Conservation (phyloP, 441 rosid genomes). For the Manihot esculenta region DNA sequence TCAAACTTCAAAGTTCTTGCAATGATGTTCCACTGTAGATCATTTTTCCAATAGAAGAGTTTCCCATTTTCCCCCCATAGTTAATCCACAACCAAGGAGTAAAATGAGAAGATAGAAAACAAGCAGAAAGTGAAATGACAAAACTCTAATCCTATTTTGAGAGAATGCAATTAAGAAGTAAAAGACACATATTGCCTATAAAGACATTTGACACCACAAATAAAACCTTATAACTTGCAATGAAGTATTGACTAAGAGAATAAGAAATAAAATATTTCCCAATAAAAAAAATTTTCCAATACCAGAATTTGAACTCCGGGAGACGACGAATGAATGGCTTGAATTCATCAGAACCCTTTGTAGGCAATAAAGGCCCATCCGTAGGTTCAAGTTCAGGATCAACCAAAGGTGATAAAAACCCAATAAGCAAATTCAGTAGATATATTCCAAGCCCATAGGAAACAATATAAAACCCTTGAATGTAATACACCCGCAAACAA, state of each 20-base stretch:
- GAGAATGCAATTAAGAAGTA: neutral
- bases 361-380: constrained; percentile 78
- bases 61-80: neutral
- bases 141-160: neutral
- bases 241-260: neutral
- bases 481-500: constrained; percentile 56
- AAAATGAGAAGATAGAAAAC: neutral
- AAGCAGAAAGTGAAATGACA: neutral
- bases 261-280: neutral
- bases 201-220: neutral
- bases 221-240: neutral
- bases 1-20: neutral
- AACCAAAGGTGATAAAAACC: constrained; percentile 87
- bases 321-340: constrained; percentile 91
- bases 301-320: constrained; percentile 98
- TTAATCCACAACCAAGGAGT: neutral
- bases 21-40: neutral
- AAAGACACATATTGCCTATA: neutral
- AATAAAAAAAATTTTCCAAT: neutral
- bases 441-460: constrained; percentile 91
- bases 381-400: constrained; percentile 76
- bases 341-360: constrained; percentile 94
- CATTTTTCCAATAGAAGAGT: neutral
- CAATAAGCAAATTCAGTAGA: constrained; percentile 76
- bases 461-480: constrained; percentile 81